Conservation (phyloP, 2,329 filamentous ascomycete genomes). For the Plectosphaerella plurivora region DNA sequence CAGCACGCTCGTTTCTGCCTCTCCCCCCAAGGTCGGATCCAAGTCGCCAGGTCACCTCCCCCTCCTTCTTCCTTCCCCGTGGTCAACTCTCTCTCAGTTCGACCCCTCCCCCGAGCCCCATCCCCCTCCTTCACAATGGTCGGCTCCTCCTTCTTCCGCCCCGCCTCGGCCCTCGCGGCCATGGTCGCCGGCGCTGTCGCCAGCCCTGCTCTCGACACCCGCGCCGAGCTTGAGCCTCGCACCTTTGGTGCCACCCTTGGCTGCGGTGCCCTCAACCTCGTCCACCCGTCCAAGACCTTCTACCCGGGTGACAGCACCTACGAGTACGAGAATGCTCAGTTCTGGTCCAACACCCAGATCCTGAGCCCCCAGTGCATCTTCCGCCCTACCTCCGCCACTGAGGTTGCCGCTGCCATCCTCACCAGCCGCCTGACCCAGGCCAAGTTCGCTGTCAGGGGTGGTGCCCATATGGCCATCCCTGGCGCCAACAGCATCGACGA, state of each 20-base stretch:
- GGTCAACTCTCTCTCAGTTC: neutral
- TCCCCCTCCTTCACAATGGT: neutral
- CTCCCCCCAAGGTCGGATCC: neutral
- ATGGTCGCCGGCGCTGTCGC: neutral
- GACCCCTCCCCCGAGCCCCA: neutral
- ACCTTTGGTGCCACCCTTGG: neutral
- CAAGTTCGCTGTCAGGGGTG: conserved; percentile 25
- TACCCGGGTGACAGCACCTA: conserved; percentile 2
- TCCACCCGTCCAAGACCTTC: conserved; percentile 1
- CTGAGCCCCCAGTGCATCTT: conserved; percentile 17
- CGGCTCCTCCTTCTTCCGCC: neutral
- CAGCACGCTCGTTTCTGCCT: neutral
- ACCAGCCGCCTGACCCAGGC: conserved; percentile 18
- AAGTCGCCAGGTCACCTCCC: neutral
- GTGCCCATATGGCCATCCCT: conserved; percentile 21
- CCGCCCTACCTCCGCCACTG: conserved; percentile 16
- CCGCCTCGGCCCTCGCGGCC: neutral
- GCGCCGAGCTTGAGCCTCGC: neutral
- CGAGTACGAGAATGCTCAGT: neutral
- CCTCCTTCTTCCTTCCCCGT: neutral
- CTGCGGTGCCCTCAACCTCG: conserved; percentile 1
- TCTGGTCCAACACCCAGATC: conserved; percentile 6
- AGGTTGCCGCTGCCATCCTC: conserved; percentile 20
- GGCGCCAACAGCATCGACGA: conserved; percentile 20
- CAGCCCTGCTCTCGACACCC: neutral